These are phyloP conservation scores for Volvox carteri DNA, from an alignment of 163 green algal genomes.

Conservation along the genomic window DNA sequence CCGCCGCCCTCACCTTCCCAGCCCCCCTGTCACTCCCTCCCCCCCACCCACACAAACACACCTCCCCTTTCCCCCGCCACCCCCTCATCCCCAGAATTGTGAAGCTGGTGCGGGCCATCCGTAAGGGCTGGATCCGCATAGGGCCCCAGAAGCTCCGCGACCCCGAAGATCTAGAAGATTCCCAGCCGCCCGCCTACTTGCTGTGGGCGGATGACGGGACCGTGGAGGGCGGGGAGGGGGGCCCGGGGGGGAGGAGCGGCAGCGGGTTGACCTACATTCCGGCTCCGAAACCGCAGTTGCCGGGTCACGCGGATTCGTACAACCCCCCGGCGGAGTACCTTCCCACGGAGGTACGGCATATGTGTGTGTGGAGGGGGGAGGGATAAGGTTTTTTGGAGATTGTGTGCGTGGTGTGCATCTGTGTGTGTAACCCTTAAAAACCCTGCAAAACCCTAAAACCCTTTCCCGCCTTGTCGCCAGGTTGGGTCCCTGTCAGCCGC, in stretches of 20 bases:
- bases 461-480: too few species aligned
- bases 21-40: too few species aligned
- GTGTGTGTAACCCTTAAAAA: too few species aligned
- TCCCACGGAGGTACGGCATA: slow-evolving; percentile 79
- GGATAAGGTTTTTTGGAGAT: neutral
- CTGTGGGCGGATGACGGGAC: slow-evolving; percentile 94
- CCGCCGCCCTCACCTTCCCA: too few species aligned
- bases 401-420: too few species aligned
- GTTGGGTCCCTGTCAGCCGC: too few species aligned
- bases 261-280: slow-evolving; percentile 94
- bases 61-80: neutral
- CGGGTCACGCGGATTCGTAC: slow-evolving; percentile 96
- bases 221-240: slow-evolving; percentile 14
- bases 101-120: slow-evolving; percentile 95
- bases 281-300: slow-evolving; percentile 90
- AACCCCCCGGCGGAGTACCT: slow-evolving; percentile 97
- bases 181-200: slow-evolving; percentile 81
- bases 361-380: neutral
- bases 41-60: neutral
- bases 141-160: slow-evolving; percentile 30
- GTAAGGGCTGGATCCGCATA: slow-evolving; percentile 79
- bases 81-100: slow-evolving; percentile 79
- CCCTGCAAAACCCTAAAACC: too few species aligned
- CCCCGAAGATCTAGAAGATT: slow-evolving; percentile 51
- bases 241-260: slow-evolving; percentile 74